These are phyloP conservation scores for Ophiorrhiza pumila DNA, from an alignment of 257 asterid species.

Conservation along the genomic window DNA sequence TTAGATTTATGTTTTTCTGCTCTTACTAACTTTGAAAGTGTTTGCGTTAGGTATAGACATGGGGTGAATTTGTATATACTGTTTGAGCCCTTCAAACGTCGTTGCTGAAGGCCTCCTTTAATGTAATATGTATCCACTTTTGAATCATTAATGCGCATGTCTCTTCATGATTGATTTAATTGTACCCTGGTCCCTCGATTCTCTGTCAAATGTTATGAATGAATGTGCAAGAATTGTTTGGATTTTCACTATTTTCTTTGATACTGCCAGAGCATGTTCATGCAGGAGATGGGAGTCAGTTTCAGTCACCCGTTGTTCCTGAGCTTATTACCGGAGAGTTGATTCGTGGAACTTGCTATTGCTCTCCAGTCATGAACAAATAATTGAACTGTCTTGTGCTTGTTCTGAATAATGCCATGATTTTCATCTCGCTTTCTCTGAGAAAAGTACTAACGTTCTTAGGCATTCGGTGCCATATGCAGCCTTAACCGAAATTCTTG, in stretches of 20 bases:
- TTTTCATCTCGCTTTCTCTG: background rate
- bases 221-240: background rate
- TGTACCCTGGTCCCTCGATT: background rate
- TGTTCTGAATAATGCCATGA: background rate
- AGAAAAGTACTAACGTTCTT: background rate
- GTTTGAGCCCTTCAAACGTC: background rate
- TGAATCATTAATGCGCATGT: background rate
- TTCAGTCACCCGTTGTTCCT: background rate
- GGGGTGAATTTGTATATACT: conserved; percentile 3
- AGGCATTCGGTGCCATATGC: no score
- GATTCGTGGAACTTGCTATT: background rate
- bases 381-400: background rate
- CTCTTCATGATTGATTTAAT: background rate
- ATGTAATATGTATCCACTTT: conserved; percentile 2
- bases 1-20: background rate
- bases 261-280: background rate
- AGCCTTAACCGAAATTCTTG: no score
- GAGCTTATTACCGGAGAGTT: background rate
- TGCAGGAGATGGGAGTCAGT: background rate
- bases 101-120: conserved; percentile 4
- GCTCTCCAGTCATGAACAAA: background rate
- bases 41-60: conserved; percentile 3
- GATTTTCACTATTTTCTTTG: background rate
- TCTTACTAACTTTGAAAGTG: background rate
- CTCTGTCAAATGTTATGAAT: background rate